Percentiles rank a stretch among this genome's conserved stretches.
phyloP scores from a whole-genome alignment of 2,329 filamentous ascomycete genomes.

The Diaporthe sp. region DNA sequence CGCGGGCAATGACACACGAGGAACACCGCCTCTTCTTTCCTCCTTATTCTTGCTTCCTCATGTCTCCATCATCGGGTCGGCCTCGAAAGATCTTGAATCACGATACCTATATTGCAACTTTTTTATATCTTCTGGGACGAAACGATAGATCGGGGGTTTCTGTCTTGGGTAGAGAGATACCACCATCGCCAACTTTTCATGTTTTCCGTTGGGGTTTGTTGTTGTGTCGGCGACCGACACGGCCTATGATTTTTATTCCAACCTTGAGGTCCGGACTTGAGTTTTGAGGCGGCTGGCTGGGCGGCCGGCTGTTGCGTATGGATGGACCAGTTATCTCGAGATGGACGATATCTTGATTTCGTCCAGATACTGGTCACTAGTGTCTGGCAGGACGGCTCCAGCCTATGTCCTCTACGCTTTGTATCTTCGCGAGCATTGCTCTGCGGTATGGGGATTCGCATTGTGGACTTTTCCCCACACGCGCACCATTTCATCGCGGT shows the following conservation, averaged over 20 bases:
- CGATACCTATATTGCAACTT: constrained; percentile 36
- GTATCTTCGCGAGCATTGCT: not conserved
- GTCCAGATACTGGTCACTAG: not conserved
- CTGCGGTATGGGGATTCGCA: not conserved
- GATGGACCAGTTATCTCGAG: not conserved
- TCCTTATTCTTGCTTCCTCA: not conserved
- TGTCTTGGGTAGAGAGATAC: constrained; percentile 33
- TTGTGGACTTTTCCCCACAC: too few species aligned
- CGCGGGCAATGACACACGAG: not conserved
- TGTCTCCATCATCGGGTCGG: not conserved
- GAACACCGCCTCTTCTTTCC: not conserved
- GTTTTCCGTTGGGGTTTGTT: not conserved
- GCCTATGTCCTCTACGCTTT: not conserved
- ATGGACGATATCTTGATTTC: not conserved
- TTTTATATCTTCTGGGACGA: not conserved
- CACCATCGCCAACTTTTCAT: constrained; percentile 19
- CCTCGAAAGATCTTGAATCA: constrained; percentile 25
- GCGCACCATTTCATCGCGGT: not conserved
- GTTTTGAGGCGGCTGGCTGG: not conserved
- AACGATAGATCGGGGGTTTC: constrained; percentile 32
- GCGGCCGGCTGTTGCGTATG: not conserved
- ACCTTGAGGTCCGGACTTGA: not conserved
- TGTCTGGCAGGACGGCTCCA: not conserved
- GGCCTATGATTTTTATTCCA: not conserved
- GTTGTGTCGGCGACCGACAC: not conserved